Evolutionary conservation across 305 asterid genomes (phyloP).

Genomic region (Plantago rigida): DNA sequence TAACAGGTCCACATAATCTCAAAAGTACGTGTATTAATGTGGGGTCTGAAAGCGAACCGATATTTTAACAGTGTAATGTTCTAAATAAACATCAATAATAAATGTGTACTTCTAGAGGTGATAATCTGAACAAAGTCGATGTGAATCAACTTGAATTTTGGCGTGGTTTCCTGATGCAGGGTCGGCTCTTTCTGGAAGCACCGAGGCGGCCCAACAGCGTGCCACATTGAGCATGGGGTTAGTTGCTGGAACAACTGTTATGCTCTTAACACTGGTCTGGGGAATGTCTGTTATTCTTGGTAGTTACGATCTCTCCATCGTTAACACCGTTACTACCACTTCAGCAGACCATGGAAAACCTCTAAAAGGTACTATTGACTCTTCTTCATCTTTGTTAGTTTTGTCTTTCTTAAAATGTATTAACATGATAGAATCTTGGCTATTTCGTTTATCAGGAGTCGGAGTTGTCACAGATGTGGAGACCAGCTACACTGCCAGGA

Average conservation of each 20-base stretch:
- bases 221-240: constrained; percentile 42
- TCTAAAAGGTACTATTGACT: constrained; percentile 22
- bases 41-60: too few species aligned
- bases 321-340: constrained; percentile 21
- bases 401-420: not conserved
- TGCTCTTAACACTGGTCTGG: constrained; percentile 47
- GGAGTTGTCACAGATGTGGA: constrained; percentile 55
- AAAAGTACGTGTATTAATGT: too few species aligned
- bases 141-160: not conserved
- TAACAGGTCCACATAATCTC: too few species aligned
- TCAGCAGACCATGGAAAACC: constrained; percentile 22
- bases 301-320: constrained; percentile 38
- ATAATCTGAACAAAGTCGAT: too few species aligned
- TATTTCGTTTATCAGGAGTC: constrained; percentile 28
- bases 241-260: constrained; percentile 42
- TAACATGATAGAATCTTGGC: not conserved
- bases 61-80: too few species aligned
- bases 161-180: constrained; percentile 21
- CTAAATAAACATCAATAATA: too few species aligned
- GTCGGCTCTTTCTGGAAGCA: constrained; percentile 35
- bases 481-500: constrained; percentile 59
- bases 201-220: constrained; percentile 44
- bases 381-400: too few species aligned
- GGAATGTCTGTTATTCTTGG: constrained; percentile 40
- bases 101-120: too few species aligned